Evolutionary conservation across 371 early-diverging fungal species (phyloP), one percentile per base, ranked within the genome.

Genomic region (Dichotomocladium elegans): DNA sequence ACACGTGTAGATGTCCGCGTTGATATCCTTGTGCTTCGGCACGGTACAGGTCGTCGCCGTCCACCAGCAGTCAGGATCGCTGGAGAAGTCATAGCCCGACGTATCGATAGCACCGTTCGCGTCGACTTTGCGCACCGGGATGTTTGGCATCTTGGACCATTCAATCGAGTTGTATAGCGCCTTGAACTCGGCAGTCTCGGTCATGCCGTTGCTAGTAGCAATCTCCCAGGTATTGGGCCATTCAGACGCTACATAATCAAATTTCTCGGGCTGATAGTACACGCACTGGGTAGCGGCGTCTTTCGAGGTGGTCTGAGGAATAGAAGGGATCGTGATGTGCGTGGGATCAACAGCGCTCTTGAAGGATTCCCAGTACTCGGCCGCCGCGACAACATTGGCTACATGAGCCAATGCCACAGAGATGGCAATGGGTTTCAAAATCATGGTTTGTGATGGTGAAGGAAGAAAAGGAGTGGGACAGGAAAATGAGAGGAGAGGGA

Each of bases 61-160:
- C 77, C 77, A 76, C 77, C 77, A 76, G 58, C 77, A 76, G 57
- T 75, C 75, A 40, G 75, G 72, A 60, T 75, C 75, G 3, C 14
- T 41, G 57, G 1, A 30, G 11, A 41, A 22, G 37, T 55, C 53
- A 55, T 64, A 64, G 22, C 53, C 55, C 24, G 51, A 41, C 49
- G 56, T 55, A 28, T 58, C 55, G 31, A 63, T 44, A n/a, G 42
- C 26, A 33, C 63, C 63, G 43, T 49, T 49, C 11, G 51, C 45
- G 12, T 17, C 25, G 29, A 40, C 22, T 9, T 25, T 56, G 17
- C 60, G 59, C 22, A 64, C 60, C 0, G 47, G 33, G 29, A 55
- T 53, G 21, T 66, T 37, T 14, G 66, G 66, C 4, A 54, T 57
- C 19, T 30, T 43, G 22, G 48, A 33, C 66, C 66, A 66, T 41